A percentile compares a stretch with the other conserved stretches of the same genome.
These are phyloP conservation scores for Barnettozyma botsteinii DNA, from an alignment of 805 yeast genomes.

Conservation along the genomic window DNA sequence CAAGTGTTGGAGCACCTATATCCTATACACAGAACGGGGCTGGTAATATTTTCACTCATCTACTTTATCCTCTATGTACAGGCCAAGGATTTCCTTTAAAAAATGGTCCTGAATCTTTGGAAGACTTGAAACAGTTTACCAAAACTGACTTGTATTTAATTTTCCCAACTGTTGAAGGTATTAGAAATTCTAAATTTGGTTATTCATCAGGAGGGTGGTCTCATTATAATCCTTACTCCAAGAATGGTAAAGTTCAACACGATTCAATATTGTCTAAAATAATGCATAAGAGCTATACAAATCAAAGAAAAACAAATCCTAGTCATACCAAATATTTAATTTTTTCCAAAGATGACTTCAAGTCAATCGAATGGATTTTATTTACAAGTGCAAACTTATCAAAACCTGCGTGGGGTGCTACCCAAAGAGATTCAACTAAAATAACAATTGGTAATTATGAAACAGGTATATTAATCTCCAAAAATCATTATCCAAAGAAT, in stretches of 20 bases:
- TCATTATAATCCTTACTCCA: slow-evolving; percentile 34
- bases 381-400: slow-evolving; percentile 74
- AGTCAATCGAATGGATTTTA: slow-evolving; percentile 57
- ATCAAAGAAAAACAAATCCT: slow-evolving; percentile 30
- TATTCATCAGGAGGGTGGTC: slow-evolving; percentile 44
- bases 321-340: slow-evolving; percentile 69
- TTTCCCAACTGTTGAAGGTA: slow-evolving; percentile 31
- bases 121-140: slow-evolving; percentile 21
- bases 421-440: slow-evolving; percentile 22
- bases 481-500: slow-evolving; percentile 16
- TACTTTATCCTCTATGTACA: slow-evolving; percentile 17
- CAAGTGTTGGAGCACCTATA: slow-evolving; percentile 25
- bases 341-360: slow-evolving; percentile 45
- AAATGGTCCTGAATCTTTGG: slow-evolving; percentile 13
- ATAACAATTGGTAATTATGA: slow-evolving; percentile 42
- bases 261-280: slow-evolving; percentile 34
- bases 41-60: slow-evolving; percentile 22
- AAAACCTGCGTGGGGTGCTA: slow-evolving; percentile 75
- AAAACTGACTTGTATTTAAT: slow-evolving; percentile 34
- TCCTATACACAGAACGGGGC: slow-evolving; percentile 5
- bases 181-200: slow-evolving; percentile 29
- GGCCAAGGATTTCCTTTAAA: slow-evolving; percentile 12
- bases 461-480: slow-evolving; percentile 45
- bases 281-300: slow-evolving; percentile 26
- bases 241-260: slow-evolving; percentile 32